Evolutionary conservation across 768 basidiomycete species (phyloP).

Genomic region (Naganishia randhawae): DNA sequence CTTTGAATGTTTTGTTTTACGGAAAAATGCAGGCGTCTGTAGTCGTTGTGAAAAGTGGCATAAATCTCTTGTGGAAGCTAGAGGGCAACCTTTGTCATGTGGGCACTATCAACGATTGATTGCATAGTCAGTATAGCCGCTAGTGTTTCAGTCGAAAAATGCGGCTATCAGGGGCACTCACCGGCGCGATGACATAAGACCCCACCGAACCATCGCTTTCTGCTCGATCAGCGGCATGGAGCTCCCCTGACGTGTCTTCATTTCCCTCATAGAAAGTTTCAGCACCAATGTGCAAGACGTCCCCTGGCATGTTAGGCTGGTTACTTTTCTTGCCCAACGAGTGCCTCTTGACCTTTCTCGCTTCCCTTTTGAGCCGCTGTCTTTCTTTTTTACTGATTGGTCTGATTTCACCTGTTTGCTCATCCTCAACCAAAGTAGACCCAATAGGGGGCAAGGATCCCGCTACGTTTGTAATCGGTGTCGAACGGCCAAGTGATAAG

Average conservation of each 20-base stretch:
- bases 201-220: constrained; percentile 51
- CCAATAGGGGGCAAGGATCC: not conserved
- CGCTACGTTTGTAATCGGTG: constrained; percentile 44
- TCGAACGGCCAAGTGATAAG: constrained; percentile 51
- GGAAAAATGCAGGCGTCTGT: constrained; percentile 78
- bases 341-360: constrained; percentile 13
- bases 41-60: constrained; percentile 86
- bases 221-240: constrained; percentile 21
- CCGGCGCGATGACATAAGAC: constrained; percentile 82
- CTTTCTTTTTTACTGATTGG: constrained; percentile 14
- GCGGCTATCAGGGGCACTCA: constrained; percentile 52
- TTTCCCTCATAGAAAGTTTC: constrained; percentile 28
- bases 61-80: constrained; percentile 52
- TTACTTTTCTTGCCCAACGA: not conserved
- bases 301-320: not conserved
- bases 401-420: constrained; percentile 17
- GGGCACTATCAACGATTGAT: constrained; percentile 63
- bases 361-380: constrained; percentile 7
- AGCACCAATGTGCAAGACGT: constrained; percentile 25
- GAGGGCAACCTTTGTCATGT: constrained; percentile 79
- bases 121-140: constrained; percentile 1
- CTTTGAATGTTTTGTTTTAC: constrained; percentile 79
- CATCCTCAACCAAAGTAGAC: constrained; percentile 17
- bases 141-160: constrained; percentile 32
- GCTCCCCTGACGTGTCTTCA: constrained; percentile 48